These are phyloP conservation scores for Paulownia fortunei DNA, from an alignment of 257 asterid genomes.

Conservation along the genomic window DNA sequence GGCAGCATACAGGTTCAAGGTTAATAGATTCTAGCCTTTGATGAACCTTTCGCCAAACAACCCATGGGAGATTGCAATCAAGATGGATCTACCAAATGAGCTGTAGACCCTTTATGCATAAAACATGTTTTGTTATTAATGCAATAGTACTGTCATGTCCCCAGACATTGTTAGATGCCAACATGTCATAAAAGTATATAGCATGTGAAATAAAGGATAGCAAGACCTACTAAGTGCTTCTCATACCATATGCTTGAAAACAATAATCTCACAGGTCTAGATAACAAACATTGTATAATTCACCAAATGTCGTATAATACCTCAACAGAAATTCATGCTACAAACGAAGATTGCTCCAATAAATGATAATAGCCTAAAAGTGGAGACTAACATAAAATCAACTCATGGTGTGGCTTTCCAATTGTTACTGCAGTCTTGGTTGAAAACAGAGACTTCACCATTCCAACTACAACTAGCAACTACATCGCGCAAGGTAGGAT, in stretches of 20 bases:
- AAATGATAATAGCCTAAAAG: neutral
- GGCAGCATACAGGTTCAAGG: neutral
- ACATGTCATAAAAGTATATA: neutral
- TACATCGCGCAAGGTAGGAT: conserved; percentile 65
- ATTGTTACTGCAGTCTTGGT: conserved; percentile 23
- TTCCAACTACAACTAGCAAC: conserved; percentile 88
- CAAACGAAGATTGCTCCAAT: neutral
- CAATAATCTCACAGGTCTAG: neutral
- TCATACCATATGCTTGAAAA: neutral
- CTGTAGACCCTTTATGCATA: neutral
- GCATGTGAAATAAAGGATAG: neutral
- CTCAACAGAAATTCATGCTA: neutral
- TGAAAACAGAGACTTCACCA: conserved; percentile 65
- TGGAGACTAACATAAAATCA: neutral
- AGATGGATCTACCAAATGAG: neutral
- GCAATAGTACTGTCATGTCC: neutral
- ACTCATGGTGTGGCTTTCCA: conserved; percentile 19
- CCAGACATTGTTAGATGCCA: neutral
- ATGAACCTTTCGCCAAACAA: neutral
- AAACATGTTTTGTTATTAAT: neutral
- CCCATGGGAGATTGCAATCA: neutral
- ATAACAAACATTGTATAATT: neutral
- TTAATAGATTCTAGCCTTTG: neutral
- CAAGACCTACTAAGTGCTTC: neutral
- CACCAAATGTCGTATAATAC: neutral